Base-by-base conservation (phyloP, 2,329 filamentous ascomycete species). In the Colletotrichum somersetense region DNA sequence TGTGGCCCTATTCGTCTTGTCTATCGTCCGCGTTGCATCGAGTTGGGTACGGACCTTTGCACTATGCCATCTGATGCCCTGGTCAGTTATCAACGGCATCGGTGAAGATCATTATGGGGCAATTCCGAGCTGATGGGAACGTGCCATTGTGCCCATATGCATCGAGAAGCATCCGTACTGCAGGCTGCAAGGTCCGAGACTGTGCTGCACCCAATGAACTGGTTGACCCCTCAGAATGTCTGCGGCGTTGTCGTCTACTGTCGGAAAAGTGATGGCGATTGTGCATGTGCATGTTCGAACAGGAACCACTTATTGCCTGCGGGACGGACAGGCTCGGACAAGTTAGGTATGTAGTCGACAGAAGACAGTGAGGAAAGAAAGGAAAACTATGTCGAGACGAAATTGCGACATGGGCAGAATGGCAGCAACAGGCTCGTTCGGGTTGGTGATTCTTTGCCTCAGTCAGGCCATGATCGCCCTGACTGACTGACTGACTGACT, bases 91-190 rank as follows among this genome's bases (percentile, higher is more conserved):
- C 23, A 12, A 16, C 35, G 26, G 57, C 11, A 18, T n/a, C 5
- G 7, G 18, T n/a, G 42, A 46, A 30, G 23, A 61, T 23, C n/a
- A 18, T 42, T 48, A 26, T 61, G 26, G 40, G 40, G 40, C 42
- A 46, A 14, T 48, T 48, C 57, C 57, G 38, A 61, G 42, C 40
- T 35, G 26, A 11, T 61, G 57, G 57, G 20, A 48, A 61, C 26
- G 38, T 61, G 40, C 26, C 26, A 20, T 11, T 53, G 50, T 53
- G 26, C 14, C 26, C 26, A 53, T 33, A 53, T 20, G 50, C 26
- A 53, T 18, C 50, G 50, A 30, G 26, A 30, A 33, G 40, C 40
- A 33, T n/a, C 40, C 8, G 12, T 53, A 18, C 26, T 23, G 12
- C 40, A 48, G 42, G 57, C n/a, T 59, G 16, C 23, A 59, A 59